These are phyloP conservation scores for Margaritispora aquatica DNA, from an alignment of 495 filamentous ascomycete genomes.

Conservation along the genomic window DNA sequence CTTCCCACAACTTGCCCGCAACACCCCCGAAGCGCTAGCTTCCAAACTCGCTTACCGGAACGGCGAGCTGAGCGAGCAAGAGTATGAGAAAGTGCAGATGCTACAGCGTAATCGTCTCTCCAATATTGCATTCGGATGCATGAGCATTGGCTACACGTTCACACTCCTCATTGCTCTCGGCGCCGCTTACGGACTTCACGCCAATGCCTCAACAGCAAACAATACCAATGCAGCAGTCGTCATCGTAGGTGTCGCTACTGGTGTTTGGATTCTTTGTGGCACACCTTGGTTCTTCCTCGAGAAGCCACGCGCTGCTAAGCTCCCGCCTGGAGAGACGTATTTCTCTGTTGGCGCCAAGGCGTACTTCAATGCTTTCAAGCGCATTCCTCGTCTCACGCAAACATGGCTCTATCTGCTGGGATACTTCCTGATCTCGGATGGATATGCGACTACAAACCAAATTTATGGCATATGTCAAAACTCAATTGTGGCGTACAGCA, in stretches of 20 bases:
- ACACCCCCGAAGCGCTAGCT: slow-evolving; percentile 45
- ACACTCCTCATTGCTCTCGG: slow-evolving; percentile 58
- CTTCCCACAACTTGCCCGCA: slow-evolving; percentile 55
- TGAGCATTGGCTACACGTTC: slow-evolving; percentile 52
- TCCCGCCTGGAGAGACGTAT: slow-evolving; percentile 31
- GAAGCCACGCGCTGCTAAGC: slow-evolving; percentile 46
- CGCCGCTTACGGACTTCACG: slow-evolving; percentile 53
- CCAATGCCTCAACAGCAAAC: slow-evolving; percentile 48
- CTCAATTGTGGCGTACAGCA: slow-evolving; percentile 53
- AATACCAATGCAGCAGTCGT: slow-evolving; percentile 63
- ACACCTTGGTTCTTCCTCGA: slow-evolving; percentile 60
- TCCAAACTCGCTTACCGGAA: slow-evolving; percentile 45
- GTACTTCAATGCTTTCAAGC: slow-evolving; percentile 46
- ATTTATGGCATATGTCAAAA: slow-evolving; percentile 60
- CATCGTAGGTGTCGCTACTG: slow-evolving; percentile 56
- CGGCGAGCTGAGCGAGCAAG: slow-evolving; percentile 46
- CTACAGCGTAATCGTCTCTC: slow-evolving; percentile 55
- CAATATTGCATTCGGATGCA: slow-evolving; percentile 57
- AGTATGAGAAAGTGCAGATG: slow-evolving; percentile 56
- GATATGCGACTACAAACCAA: slow-evolving; percentile 61
- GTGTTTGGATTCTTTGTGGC: slow-evolving; percentile 54
- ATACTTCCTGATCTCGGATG: slow-evolving; percentile 61
- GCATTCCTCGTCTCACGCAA: slow-evolving; percentile 60
- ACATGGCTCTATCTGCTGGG: slow-evolving; percentile 57
- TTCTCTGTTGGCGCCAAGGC: slow-evolving; percentile 53